Evolutionary conservation across 257 asterid genomes (phyloP).

Genomic region (Solanum sitiens): DNA sequence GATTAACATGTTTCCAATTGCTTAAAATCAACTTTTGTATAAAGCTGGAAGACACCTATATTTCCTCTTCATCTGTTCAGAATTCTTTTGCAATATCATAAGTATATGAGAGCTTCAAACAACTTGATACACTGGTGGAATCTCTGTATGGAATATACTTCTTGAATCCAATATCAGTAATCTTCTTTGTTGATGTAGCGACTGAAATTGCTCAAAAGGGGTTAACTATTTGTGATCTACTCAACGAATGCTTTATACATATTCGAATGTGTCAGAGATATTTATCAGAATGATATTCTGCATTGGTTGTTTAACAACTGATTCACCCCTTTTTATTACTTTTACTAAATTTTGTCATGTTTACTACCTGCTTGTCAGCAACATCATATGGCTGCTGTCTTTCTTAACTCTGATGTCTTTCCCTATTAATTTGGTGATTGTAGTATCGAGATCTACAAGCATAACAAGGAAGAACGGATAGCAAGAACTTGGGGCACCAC

Average conservation of each 20-base stretch:
- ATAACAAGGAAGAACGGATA: constrained; percentile 85
- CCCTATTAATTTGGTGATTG: background rate
- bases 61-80: background rate
- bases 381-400: background rate
- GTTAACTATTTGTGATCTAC: background rate
- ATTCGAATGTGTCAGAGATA: background rate
- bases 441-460: constrained; percentile 87
- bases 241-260: background rate
- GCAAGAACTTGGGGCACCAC: constrained; percentile 98
- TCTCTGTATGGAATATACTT: background rate
- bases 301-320: background rate
- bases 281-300: background rate
- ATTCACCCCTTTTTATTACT: background rate
- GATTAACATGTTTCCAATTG: background rate
- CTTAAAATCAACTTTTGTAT: background rate
- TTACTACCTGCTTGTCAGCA: background rate
- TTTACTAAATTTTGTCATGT: background rate
- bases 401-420: background rate
- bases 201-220: background rate
- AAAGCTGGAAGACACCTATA: background rate
- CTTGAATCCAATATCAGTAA: background rate
- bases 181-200: background rate
- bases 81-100: background rate
- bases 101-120: background rate
- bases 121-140: background rate